Percentiles rank a stretch among this genome's conserved stretches.
Conservation (phyloP, 2,329 filamentous ascomycete species). For the Paecilomyces sp. region DNA sequence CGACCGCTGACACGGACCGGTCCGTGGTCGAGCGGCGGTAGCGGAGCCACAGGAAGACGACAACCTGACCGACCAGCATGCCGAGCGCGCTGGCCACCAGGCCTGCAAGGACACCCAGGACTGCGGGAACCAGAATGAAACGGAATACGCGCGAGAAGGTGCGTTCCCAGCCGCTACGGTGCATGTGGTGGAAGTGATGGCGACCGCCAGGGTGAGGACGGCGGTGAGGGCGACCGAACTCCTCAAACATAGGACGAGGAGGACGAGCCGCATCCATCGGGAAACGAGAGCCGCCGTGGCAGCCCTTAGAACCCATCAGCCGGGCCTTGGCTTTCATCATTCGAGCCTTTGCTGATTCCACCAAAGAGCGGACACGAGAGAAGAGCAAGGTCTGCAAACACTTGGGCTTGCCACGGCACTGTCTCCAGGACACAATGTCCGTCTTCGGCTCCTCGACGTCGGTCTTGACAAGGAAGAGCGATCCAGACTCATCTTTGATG, state of each 20-base stretch:
- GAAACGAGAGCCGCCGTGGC: conserved; percentile 18
- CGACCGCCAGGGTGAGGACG: conserved; percentile 13
- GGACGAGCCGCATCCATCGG: neutral
- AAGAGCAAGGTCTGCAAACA: conserved; percentile 32
- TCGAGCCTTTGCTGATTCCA: conserved; percentile 30
- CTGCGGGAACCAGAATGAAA: conserved; percentile 38
- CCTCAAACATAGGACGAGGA: conserved; percentile 7
- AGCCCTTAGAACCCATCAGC: conserved; percentile 20
- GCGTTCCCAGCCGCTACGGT: conserved; percentile 29
- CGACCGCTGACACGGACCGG: conserved; percentile 20
- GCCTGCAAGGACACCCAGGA: conserved; percentile 40
- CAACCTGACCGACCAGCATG: conserved; percentile 40
- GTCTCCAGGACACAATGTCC: conserved; percentile 32
- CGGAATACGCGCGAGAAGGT: conserved; percentile 34
- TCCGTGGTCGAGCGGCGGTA: conserved; percentile 24
- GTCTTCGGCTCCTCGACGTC: conserved; percentile 30
- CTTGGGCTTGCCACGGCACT: conserved; percentile 34
- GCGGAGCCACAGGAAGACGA: conserved; percentile 39
- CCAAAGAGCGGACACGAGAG: conserved; percentile 31
- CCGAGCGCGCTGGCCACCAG: conserved; percentile 39
- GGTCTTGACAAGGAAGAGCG: conserved; percentile 30
- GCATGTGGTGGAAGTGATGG: conserved; percentile 23
- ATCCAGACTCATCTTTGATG: conserved; percentile 26
- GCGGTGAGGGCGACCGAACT: conserved; percentile 11
- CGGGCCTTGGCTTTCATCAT: conserved; percentile 23